phyloP scores from a whole-genome alignment of 78 protist species.

The Chrysochromulina parva region DNA sequence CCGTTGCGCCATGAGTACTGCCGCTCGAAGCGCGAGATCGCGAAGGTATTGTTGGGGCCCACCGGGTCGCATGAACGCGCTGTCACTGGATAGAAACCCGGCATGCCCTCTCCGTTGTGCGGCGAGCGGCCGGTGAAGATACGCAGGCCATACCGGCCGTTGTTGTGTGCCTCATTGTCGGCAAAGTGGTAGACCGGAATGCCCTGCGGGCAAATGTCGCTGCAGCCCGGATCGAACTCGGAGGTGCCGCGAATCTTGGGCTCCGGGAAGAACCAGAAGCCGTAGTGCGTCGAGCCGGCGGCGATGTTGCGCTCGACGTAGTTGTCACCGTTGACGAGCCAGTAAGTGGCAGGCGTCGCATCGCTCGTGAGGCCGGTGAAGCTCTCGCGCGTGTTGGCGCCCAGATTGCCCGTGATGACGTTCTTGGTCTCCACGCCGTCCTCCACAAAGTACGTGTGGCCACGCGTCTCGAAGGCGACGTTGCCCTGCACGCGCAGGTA shows the following conservation, averaged over 20 bases:
- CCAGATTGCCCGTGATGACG: background rate
- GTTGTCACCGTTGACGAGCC: background rate
- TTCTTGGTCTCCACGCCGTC: background rate
- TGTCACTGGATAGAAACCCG: background rate
- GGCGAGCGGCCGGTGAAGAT: background rate
- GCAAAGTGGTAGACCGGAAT: background rate
- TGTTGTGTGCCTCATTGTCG: background rate
- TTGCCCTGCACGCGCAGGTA: background rate
- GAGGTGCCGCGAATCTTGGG: background rate
- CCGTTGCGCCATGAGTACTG: background rate
- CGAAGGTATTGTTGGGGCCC: background rate
- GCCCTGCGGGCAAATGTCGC: too few relatives aligned
- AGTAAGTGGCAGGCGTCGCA: background rate
- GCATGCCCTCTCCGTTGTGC: too few relatives aligned
- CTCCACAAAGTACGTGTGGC: background rate
- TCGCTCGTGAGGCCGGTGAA: background rate
- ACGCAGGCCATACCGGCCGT: background rate
- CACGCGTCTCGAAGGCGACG: background rate
- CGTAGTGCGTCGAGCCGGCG: background rate
- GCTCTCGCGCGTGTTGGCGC: background rate
- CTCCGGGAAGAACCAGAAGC: slow-evolving; percentile 1
- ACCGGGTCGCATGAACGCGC: background rate
- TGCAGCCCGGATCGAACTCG: background rate
- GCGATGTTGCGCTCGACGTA: background rate
- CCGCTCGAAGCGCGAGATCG: background rate